Base-by-base conservation (phyloP, 345 rosid genomes). In the Hibiscus syriacus region DNA sequence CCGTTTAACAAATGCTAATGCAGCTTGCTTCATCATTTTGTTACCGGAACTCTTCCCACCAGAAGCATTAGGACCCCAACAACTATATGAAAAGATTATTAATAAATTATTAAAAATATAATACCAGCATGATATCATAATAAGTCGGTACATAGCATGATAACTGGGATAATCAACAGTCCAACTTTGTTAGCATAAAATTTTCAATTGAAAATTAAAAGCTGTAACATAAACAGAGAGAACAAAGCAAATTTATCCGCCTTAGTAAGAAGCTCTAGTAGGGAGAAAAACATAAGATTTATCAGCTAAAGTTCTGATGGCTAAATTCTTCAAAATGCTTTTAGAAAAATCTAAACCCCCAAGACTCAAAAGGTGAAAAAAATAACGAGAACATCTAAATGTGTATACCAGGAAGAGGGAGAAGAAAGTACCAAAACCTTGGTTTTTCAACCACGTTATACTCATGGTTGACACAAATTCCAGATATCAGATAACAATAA, bases 11-110 rank as follows among this genome's bases (percentile, higher is more conserved):
- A 89, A 87, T 66, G 93, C 85, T 62, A 84, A 68, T 23, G 97
- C 90, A 74, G 98, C 87, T 71, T 92, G 96, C 82, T 85, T 92
- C 66, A 88, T 88, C 80, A 86, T 74, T 80, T 88, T 95, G 82
- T 73, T 87, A 76, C 76, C 76, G 69, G 93, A 84, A 77, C 86
- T 84, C 85, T 90, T 94, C 79, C 92, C 87, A 78, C 86, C 83
- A 55, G 85, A 66, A 23, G 85, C 68, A 72, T 71, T 81, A 66
- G 84, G 84, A 72, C 90, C 89, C 72, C 93, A 70, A 70, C 84
- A 87, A 73, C 82, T 78, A 98, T 95, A 73, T 38, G 26, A 75
- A 73, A 69, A 25, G 45, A 63, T 43, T 13, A 65, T 50, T 41
- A 59, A 49, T 61, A 54, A 60, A 78, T 46, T 58, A 72, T 53